phyloP scores from a whole-genome alignment of 345 rosid species.

The Tarenaya hassleriana region DNA sequence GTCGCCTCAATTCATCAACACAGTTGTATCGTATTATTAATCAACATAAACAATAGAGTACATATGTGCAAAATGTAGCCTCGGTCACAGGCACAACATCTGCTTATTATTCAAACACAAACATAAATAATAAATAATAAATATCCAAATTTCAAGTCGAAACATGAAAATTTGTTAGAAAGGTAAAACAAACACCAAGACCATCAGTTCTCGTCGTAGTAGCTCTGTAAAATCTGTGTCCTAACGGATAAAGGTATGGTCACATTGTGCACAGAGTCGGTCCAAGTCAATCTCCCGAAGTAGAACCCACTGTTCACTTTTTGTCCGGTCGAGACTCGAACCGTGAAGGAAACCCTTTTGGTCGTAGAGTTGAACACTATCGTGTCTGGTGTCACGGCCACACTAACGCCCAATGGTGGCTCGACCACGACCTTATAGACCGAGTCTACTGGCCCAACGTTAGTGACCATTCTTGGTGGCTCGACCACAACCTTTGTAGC shows the following conservation, averaged over 20 bases:
- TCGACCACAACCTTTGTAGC: constrained; percentile 30
- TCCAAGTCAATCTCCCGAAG: constrained; percentile 63
- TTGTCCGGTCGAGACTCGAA: constrained; percentile 26
- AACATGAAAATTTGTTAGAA: too few species aligned
- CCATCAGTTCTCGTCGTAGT: constrained; percentile 29
- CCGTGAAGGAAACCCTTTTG: constrained; percentile 34
- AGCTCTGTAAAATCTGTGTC: constrained; percentile 23
- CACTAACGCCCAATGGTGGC: constrained; percentile 36
- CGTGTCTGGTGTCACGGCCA: constrained; percentile 37
- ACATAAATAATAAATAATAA: too few species aligned
- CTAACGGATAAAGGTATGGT: constrained; percentile 42
- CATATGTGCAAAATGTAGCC: too few species aligned
- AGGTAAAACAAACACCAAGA: too few species aligned
- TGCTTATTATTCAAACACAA: too few species aligned
- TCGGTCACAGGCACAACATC: too few species aligned
- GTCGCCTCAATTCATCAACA: too few species aligned
- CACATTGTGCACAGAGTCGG: constrained; percentile 43
- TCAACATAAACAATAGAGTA: too few species aligned
- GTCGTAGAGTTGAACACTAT: constrained; percentile 34
- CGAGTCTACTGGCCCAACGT: constrained; percentile 39
- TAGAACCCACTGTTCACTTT: constrained; percentile 35
- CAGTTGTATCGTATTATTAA: too few species aligned
- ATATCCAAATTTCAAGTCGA: too few species aligned
- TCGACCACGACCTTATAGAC: constrained; percentile 32
- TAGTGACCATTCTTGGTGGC: constrained; percentile 46